Base-by-base conservation (phyloP, 208 protist genomes). In the Herpetomonas samuelpessoai region DNA sequence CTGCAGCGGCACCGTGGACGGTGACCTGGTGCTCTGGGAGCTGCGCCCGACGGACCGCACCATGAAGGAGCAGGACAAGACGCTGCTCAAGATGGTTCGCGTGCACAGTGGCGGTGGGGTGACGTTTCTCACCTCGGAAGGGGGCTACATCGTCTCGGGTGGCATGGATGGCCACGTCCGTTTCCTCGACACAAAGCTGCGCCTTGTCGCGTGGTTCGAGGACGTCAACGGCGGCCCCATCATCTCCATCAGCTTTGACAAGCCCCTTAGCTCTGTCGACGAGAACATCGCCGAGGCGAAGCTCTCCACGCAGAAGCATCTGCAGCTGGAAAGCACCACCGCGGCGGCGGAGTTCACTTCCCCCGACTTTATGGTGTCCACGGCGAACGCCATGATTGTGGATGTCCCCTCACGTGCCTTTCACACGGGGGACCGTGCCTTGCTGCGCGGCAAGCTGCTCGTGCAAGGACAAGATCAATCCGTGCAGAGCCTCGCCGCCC, bases 201-300 rank as follows among this genome's bases (percentile, higher is more conserved):
- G 95, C 7, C 68, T 98, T 18, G 85, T 96, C 14, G 92, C 91
- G 47, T 98, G 97, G 97, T 98, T 98, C 64, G 97, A 98, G 57
- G 93, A 97, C 49, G 76, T 98, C 22, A 92, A 96, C 63, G 85
- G 76, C 31, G 95, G 95, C 1, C 88, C 95, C 1, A 86, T 98
- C 53, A 91, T 89, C 44, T 97, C 91, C 38, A 70, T 98, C 57
- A 96, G 92, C 60, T 96, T 98, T 60, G 88, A 95, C 55, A 62
- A 70, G 6, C 68, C 65, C 26, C 41, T 49, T 19, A 9, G 64
- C 27, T 57, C 62, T 19, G n/a, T 73, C 31, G 68, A 81, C 21
- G 77, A 87, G 22, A 65, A 66, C 19, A 39, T 62, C n/a, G 41
- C 44, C 10, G 63, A 76, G 26, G 72, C 70, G 19, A 70, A 58